Percentiles rank a stretch among this genome's conserved stretches.
Conservation (phyloP, 208 protist genomes). For the Novymonas esmeraldas region DNA sequence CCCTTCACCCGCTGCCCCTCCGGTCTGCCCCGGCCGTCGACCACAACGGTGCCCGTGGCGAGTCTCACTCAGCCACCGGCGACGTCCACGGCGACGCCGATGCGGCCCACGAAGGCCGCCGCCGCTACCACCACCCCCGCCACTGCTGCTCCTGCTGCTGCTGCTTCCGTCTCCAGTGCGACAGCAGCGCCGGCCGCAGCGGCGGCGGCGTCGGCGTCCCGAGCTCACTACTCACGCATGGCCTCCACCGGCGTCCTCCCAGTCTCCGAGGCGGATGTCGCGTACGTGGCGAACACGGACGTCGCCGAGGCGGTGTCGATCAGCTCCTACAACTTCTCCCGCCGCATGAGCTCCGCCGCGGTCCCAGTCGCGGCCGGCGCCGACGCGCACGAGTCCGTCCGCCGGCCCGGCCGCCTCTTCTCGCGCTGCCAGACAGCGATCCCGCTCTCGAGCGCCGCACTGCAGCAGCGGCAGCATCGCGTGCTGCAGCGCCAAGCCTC, state of each 20-base stretch:
- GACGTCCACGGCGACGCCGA: constrained; percentile 5
- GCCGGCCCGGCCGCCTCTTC: constrained; percentile 20
- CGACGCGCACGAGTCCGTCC: neutral
- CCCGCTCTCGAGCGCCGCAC: neutral
- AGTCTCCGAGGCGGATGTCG: constrained; percentile 55
- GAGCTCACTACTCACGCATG: constrained; percentile 33
- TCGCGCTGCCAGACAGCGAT: constrained; percentile 38
- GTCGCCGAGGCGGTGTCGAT: constrained; percentile 49
- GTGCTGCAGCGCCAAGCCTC: constrained; percentile 13
- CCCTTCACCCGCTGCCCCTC: constrained; percentile 27
- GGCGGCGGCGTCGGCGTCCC: constrained; percentile 2
- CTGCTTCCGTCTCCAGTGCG: neutral
- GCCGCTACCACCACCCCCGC: constrained; percentile 6
- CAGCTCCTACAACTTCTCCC: constrained; percentile 57
- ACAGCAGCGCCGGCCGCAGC: neutral
- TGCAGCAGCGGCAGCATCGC: neutral
- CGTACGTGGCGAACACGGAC: constrained; percentile 55
- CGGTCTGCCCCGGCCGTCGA: constrained; percentile 8
- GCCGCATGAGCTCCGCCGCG: constrained; percentile 33
- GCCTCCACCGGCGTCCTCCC: constrained; percentile 50
- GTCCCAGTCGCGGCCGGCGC: constrained; percentile 6
- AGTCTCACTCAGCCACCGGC: constrained; percentile 1
- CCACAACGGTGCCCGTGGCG: neutral
- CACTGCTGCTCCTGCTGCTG: constrained; percentile 10
- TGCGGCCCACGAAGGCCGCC: constrained; percentile 20